Base-by-base conservation (phyloP, 2,329 filamentous ascomycete species). In the Beauveria asiatica region DNA sequence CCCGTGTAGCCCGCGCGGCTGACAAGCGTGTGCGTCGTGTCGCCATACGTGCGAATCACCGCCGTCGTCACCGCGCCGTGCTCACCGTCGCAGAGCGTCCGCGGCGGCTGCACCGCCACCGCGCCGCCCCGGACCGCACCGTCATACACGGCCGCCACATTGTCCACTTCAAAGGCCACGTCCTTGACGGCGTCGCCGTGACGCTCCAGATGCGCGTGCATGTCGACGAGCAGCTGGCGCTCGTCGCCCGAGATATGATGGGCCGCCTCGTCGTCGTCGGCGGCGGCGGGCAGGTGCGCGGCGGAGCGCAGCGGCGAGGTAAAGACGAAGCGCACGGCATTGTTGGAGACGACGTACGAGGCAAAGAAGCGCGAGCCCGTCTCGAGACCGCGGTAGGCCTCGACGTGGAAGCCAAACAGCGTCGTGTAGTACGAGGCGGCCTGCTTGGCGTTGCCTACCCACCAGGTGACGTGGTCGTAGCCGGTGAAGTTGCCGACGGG, bases 151-250 rank as follows among this genome's bases (percentile, higher is more conserved):
- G 84, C 88, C 61, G 88, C 83, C 42, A 96, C 90, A 68, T 90
- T 85, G 74, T 97, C 92, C 13, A 97, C 93, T 73, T 96, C 91
- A 71, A 97, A 97, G 11, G 92, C 89, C 39, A 97, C 92, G 69
- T 97, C 93, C 76, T 95, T 96, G 58, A 97, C 92, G 13, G 88
- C 93, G 74, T 97, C 93, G 25, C 93, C 92, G 70, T 97, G 93
- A 63, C 85, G 83, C 75, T 92, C 89, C 44, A 95, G 83, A 72
- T 97, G 92, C 17, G 80, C 80, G 71, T 96, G 87, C 64, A 97
- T 91, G 67, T 93, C 88, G 61, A 76, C 75, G 21, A 97, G 78
- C 45, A 89, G 76, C 25, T 73, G 75, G 63, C 80, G 80, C 56
- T 96, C 92, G 58, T 85, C 82, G 3, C 76, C 68, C 0, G 81